A percentile compares a stretch with the other conserved stretches of the same genome.
Evolutionary conservation across 495 filamentous ascomycete genomes (phyloP).

Genomic region (Lentithecium fluviatile): DNA sequence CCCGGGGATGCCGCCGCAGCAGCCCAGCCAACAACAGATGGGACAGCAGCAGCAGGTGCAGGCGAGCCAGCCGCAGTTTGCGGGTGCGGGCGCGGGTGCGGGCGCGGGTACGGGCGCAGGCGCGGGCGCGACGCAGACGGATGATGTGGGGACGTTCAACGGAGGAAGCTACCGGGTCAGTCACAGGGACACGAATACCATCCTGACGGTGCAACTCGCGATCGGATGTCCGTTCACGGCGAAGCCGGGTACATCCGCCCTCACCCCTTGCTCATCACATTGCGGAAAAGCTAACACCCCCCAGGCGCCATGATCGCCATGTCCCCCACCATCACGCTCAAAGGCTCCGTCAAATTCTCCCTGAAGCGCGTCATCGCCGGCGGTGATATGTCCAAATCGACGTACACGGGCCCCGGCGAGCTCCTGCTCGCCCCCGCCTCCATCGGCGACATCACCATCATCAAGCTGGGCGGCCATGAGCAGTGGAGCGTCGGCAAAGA

Average conservation of each 20-base stretch:
- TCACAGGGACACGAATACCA: constrained; percentile 85
- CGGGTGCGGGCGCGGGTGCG: constrained; percentile 55
- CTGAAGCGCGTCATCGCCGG: constrained; percentile 82
- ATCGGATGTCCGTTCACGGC: constrained; percentile 80
- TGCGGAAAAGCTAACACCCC: background rate
- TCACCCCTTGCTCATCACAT: background rate
- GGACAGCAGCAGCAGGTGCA: constrained; percentile 12
- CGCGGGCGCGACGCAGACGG: constrained; percentile 55
- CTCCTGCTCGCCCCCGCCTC: constrained; percentile 75
- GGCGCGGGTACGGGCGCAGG: too few relatives aligned
- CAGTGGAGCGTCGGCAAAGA: constrained; percentile 82
- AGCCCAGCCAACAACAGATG: constrained; percentile 16
- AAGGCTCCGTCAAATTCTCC: constrained; percentile 75
- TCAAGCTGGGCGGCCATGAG: constrained; percentile 66
- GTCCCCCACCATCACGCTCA: constrained; percentile 80
- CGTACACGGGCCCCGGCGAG: constrained; percentile 88
- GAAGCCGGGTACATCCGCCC: constrained; percentile 64
- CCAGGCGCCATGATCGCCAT: constrained; percentile 89
- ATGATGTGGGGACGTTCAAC: constrained; percentile 93
- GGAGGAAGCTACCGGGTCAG: constrained; percentile 91
- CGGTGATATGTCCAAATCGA: constrained; percentile 75
- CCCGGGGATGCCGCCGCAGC: background rate
- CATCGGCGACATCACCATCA: constrained; percentile 81
- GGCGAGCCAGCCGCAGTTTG: constrained; percentile 44
- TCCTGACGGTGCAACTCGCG: constrained; percentile 85